A percentile compares a stretch with the other conserved stretches of the same genome.
phyloP scores from a whole-genome alignment of 257 asterid species.

The Ballota nigra region DNA sequence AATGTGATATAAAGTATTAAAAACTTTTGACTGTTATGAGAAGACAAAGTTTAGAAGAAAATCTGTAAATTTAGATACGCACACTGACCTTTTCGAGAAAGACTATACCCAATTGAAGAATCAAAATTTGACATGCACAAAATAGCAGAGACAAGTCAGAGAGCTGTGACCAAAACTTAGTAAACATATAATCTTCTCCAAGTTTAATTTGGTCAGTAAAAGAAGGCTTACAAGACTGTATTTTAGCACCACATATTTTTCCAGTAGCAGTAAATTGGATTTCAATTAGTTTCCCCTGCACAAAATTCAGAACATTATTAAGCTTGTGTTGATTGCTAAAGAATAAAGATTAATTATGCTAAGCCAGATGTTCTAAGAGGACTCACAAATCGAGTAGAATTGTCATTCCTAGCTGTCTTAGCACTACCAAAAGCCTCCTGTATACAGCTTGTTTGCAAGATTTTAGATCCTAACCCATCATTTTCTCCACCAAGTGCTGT shows the following conservation, averaged over 20 bases:
- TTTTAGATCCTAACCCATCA: conserved; percentile 64
- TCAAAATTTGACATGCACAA: conserved; percentile 36
- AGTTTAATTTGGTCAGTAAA: conserved; percentile 27
- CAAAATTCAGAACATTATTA: conserved; percentile 20
- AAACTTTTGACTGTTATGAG: conserved; percentile 25
- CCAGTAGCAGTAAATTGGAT: conserved; percentile 76
- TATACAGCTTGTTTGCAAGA: conserved; percentile 74
- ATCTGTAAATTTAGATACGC: conserved; percentile 18
- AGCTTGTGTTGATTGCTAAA: conserved; percentile 20
- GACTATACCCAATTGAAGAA: conserved; percentile 49
- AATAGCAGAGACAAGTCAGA: conserved; percentile 40
- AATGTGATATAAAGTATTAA: conserved; percentile 19
- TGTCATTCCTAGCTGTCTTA: conserved; percentile 72
- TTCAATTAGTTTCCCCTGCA: conserved; percentile 85
- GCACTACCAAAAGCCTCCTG: conserved; percentile 99
- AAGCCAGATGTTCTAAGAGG: conserved; percentile 18
- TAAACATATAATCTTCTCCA: conserved; percentile 2
- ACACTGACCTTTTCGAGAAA: conserved; percentile 85
- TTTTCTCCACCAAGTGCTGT: conserved; percentile 72
- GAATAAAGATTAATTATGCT: conserved; percentile 18
- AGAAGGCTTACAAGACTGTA: conserved; percentile 77
- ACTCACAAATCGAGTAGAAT: conserved; percentile 96
- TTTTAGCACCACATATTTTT: conserved; percentile 78
- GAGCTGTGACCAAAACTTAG: conserved; percentile 12
- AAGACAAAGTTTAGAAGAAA: conserved; percentile 15